phyloP scores from a whole-genome alignment of 352 stramenopile species.

The Globisporangium middletonii region DNA sequence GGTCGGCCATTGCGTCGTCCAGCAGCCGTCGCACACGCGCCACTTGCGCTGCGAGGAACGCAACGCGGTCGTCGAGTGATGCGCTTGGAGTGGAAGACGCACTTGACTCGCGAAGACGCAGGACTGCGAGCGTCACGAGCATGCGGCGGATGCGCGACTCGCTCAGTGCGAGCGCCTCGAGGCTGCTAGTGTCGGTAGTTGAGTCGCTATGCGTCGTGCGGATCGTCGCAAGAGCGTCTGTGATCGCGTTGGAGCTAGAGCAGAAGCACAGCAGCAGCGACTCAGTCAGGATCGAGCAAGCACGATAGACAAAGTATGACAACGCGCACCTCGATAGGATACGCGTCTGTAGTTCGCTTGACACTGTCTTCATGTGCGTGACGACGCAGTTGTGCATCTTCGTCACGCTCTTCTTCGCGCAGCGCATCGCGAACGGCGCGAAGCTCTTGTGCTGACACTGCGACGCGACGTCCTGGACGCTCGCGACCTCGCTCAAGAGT shows the following conservation, averaged over 20 bases:
- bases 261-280: too few relatives aligned
- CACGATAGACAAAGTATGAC: too few relatives aligned
- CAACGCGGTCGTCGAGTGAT: conserved; percentile 2
- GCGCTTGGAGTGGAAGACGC: neutral
- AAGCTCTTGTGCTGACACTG: conserved; percentile 14
- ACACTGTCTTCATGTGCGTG: conserved; percentile 13
- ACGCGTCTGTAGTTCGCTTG: conserved; percentile 24
- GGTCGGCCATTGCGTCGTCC: conserved; percentile 27
- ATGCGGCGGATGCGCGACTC: conserved; percentile 45
- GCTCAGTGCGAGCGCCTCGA: conserved; percentile 28
- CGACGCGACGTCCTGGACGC: neutral
- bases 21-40: conserved; percentile 26
- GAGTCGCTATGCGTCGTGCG: conserved; percentile 3
- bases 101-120: neutral
- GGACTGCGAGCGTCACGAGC: conserved; percentile 24
- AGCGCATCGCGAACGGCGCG: conserved; percentile 30
- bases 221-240: neutral
- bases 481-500: conserved; percentile 31
- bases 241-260: too few relatives aligned
- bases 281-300: too few relatives aligned
- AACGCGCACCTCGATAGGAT: conserved; percentile 28
- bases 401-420: conserved; percentile 31
- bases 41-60: conserved; percentile 23
- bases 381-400: conserved; percentile 41
- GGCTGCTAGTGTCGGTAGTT: neutral